Evolutionary conservation across 2,329 filamentous ascomycete genomes (phyloP), one percentile per base, ranked within the genome.

Genomic region (Whalleya microplaca): DNA sequence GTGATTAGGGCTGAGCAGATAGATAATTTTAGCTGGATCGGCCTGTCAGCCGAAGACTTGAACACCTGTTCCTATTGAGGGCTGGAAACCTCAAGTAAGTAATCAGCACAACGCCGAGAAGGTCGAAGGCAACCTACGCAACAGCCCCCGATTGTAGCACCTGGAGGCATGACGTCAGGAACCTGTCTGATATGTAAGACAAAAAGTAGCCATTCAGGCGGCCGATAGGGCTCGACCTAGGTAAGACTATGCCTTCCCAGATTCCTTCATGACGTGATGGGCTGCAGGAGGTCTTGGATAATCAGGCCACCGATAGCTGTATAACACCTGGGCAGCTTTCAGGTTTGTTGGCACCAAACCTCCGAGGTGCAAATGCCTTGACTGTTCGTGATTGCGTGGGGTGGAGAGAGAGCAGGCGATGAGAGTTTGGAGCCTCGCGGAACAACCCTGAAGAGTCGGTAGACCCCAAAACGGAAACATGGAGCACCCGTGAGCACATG

Each of bases 41-140:
- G 5, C 41, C 21, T 32, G 14, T 21, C 21, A 41, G 48, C 42
- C 48, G 48, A 45, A 49, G 20, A 52, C 42, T 42, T 21, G 43
- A 48, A 23, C 16, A 41, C 46, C 21, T 23, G 45, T 42, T 37
- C 3, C 10, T 12, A 37, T 14, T 37, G n/a, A n/a, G n/a, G n/a
- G 32, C 32, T 37, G 9, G 14, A 16, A 16, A 7, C 14, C 32
- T 16, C 3, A 29, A 29, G 27, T 12, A 29, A 37, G 23, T 27
- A 27, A 27, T 27, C 32, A 3, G 4, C 32, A 37, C 14, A 12
- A 37, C 14, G 32, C 6, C 32, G 5, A 37, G 10, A 37, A 16
- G 32, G 14, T 6, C 32, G 5, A 12, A 37, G 27, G 27, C 12
- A 5, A 29, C 27, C 5, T 29, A 37, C 4, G 14, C 14, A 16